Evolutionary conservation across 257 asterid genomes (phyloP), one percentile per base, ranked within the genome.

Genomic region (Plantago major): DNA sequence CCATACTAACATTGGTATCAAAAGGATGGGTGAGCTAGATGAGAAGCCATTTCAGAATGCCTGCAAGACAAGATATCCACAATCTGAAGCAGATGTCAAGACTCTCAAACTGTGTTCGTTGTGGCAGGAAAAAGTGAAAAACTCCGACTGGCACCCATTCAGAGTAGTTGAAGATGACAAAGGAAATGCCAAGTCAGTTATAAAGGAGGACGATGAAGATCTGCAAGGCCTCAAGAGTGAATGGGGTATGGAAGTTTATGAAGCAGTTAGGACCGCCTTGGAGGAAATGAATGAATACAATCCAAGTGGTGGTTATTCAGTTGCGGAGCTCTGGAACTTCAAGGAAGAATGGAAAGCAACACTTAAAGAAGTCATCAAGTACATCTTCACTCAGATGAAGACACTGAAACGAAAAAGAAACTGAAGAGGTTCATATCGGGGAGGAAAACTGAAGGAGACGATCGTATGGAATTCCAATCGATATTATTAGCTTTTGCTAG

Each of bases 21-120:
- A 83, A 71, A 77, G 88, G 65, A 87, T 85, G 95, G 96, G 95
- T 2, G 97, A 85, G 54, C 69, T 85, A n/a, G 93, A 90, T 47
- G 72, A 66, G n/a, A n/a, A n/a, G n/a, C n/a, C n/a, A n/a, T n/a
- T n/a, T n/a, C n/a, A n/a, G n/a, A n/a, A n/a, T n/a, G 78, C 76
- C 30, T 85, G 95, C 76, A 81, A 83, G 74, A 45, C 15, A 66
- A 83, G 69, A 60, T 88, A 61, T 56, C 55, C 86, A 28, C 19
- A 58, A 1, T 81, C 73, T 22, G 96, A 87, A 62, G 88, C 81
- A 44, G 87, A 81, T 0, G 44, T 74, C 53, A 78, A 87, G 77
- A 82, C 96, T 40, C 33, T 66, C 1, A 80, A 79, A 62, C 58
- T 80, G 16, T 78, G 87, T 61, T 76, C 97, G 52, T 49, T 67